These are phyloP conservation scores for Lactarius sanguifluus DNA, from an alignment of 768 basidiomycete genomes.

Conservation along the genomic window DNA sequence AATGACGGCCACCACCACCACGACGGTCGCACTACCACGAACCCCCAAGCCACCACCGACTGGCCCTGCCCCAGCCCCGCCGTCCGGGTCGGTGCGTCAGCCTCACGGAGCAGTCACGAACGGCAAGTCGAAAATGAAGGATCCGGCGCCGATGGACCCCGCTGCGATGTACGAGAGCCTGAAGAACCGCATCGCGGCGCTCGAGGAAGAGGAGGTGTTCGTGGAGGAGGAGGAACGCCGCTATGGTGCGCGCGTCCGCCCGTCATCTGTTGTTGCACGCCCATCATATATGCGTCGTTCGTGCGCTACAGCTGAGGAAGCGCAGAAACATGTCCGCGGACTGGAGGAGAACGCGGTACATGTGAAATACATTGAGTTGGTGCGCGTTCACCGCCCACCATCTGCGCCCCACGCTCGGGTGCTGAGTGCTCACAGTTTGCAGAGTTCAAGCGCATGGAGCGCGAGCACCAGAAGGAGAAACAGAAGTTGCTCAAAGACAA, in stretches of 20 bases:
- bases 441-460: conserved; percentile 81
- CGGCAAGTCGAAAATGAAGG: conserved; percentile 63
- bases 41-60: conserved; percentile 35
- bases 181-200: conserved; percentile 83
- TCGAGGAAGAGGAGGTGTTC: conserved; percentile 84
- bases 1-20: conserved; percentile 10
- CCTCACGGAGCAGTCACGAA: conserved; percentile 36
- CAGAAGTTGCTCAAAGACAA: conserved; percentile 90
- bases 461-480: conserved; percentile 89
- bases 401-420: conserved; percentile 1
- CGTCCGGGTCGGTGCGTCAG: conserved; percentile 49
- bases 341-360: conserved; percentile 82
- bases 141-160: conserved; percentile 69
- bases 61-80: conserved; percentile 34
- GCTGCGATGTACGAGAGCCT: conserved; percentile 85
- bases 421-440: conserved; percentile 59
- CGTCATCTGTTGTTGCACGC: conserved; percentile 10
- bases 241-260: conserved; percentile 54
- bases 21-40: conserved; percentile 15
- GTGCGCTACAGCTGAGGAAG: conserved; percentile 69
- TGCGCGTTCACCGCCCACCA: conserved; percentile 40
- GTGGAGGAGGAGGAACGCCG: conserved; percentile 84
- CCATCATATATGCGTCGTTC: conserved; percentile 17
- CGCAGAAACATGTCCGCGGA: conserved; percentile 80
- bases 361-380: conserved; percentile 85